Evolutionary conservation across 2,329 filamentous ascomycete species (phyloP).

Genomic region (Tolypocladium ovalisporum): DNA sequence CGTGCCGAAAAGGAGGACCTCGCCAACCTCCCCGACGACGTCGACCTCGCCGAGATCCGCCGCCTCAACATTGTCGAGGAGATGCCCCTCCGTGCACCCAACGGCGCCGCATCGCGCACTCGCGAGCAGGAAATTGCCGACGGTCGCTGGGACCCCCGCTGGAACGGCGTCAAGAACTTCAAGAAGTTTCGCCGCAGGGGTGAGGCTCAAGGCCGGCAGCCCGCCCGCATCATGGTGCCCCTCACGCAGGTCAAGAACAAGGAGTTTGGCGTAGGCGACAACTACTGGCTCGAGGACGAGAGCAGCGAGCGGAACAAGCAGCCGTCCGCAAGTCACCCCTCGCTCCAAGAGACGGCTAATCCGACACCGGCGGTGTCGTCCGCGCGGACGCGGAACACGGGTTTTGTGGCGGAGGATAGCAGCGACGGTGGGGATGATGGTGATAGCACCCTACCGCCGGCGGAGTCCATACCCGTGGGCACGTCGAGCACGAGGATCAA

Average conservation of each 20-base stretch:
- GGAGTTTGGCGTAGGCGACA: conserved; percentile 62
- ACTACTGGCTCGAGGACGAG: conserved; percentile 60
- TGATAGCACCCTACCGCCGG: conserved; percentile 2
- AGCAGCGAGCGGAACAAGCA: conserved; percentile 16
- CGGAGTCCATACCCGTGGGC: conserved; percentile 9
- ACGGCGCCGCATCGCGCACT: conserved; percentile 12
- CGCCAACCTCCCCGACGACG: conserved; percentile 44
- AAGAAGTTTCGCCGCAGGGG: conserved; percentile 69
- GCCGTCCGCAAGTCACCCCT: conserved; percentile 9
- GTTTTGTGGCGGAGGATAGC: conserved; percentile 23
- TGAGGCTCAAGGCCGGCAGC: conserved; percentile 29
- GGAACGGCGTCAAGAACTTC: conserved; percentile 95
- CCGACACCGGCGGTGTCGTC: conserved; percentile 3
- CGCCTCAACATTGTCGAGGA: conserved; percentile 67
- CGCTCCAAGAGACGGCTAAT: conserved; percentile 2
- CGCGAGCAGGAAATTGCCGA: conserved; percentile 39
- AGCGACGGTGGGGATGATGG: conserved; percentile 20
- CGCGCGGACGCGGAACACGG: conserved; percentile 10
- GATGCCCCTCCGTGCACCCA: conserved; percentile 48
- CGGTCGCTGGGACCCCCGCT: conserved; percentile 70
- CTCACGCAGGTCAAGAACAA: conserved; percentile 63
- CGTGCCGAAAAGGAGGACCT: conserved; percentile 42
- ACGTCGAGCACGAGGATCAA: conserved; percentile 9
- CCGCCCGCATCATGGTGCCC: conserved; percentile 50
- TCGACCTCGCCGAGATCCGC: conserved; percentile 63